Base-by-base conservation (phyloP, 768 basidiomycete genomes). In the Serendipita sp. region DNA sequence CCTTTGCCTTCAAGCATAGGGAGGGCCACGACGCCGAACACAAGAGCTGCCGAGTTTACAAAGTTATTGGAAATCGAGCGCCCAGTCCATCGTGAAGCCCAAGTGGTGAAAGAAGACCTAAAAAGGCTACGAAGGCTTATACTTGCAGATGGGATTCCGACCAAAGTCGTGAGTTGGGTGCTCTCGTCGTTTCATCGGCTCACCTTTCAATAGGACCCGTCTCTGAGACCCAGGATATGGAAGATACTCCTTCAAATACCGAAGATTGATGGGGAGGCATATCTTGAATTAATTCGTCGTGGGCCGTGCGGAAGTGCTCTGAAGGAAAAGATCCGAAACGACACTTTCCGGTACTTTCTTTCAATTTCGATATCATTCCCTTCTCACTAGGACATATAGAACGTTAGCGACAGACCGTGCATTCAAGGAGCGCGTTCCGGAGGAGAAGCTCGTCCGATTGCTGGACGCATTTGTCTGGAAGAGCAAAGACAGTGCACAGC, bases 391-490 rank as follows among this genome's bases (percentile, higher is more conserved):
- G 5, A 13, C 70, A 36, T 44, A 35, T 68, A 89, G 90, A 65
- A 99, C 96, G 15, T 75, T 99, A 28, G 94, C 95, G 1, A 99
- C 95, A 0, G 96, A 99, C 74, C 84, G 86, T 69, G 91, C 89
- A n/a, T 98, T 99, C 78, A 96, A 95, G 74, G 91, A 94, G 71
- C 86, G 90, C 65, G 96, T 99, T 13, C 85, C 89, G 35, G 95
- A 98, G 75, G 93, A 95, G 70, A 94, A 94, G 91, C 82, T 98
- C 28, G 88, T 98, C 67, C 85, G 96, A 47, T 76, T 97, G n/a
- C 76, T 99, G 46, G 96, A 99, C 72, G 96, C 95, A 1, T 99
- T 97, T 74, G 94, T 97, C 2, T 99, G 95, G 96, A 80, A 90
- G 68, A 94, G 86, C 74, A 81, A 90, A 68, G 91, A 92, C 58